Conservation (phyloP, 1,139 yeast species). For the Saccharomyces hybrid region DNA sequence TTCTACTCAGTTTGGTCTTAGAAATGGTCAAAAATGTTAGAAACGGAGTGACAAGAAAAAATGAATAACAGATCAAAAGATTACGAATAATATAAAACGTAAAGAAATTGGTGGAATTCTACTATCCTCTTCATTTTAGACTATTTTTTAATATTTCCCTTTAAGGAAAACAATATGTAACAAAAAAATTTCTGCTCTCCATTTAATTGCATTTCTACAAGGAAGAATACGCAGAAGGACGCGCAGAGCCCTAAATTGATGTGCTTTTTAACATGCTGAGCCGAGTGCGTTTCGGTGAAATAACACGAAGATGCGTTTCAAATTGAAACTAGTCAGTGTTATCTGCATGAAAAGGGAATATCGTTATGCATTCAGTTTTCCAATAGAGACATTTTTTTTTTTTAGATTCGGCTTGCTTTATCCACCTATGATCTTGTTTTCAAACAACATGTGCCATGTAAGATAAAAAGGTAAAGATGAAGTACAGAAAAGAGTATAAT, state of each 20-base stretch:
- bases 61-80: constrained; percentile 13
- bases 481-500: background rate
- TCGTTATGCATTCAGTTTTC: background rate
- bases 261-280: background rate
- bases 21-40: background rate
- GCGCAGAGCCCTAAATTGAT: background rate
- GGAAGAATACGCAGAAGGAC: background rate
- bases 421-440: background rate
- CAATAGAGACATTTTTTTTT: background rate
- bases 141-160: background rate
- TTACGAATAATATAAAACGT: constrained; percentile 42
- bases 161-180: constrained; percentile 3
- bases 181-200: constrained; percentile 2
- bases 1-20: background rate
- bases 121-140: constrained; percentile 2
- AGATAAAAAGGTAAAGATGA: background rate
- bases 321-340: background rate
- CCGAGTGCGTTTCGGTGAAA: background rate
- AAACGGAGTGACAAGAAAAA: background rate
- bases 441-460: background rate
- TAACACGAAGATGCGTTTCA: background rate
- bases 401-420: background rate
- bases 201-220: background rate
- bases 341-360: background rate
- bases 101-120: constrained; percentile 40